A percentile compares a stretch with the other conserved stretches of the same genome.
Conservation (phyloP, 805 yeast species). For the Schwanniomyces yamadae region DNA sequence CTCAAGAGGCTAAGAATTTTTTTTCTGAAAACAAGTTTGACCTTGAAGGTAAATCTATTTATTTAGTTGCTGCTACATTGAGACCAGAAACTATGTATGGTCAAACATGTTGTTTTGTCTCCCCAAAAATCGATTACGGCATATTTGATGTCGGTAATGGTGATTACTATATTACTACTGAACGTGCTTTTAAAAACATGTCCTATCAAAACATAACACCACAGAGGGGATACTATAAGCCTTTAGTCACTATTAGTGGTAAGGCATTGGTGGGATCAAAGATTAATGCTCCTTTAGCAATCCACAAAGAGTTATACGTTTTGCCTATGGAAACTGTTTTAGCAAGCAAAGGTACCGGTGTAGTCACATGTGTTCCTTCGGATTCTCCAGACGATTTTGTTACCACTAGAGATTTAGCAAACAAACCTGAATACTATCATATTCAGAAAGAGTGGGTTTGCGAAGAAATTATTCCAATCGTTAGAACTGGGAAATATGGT, state of each 20-base stretch:
- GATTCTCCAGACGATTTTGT: constrained; percentile 97
- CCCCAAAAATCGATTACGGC: constrained; percentile 92
- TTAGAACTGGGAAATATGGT: constrained; percentile 84
- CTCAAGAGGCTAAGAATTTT: constrained; percentile 53
- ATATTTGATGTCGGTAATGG: constrained; percentile 79
- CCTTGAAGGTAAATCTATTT: constrained; percentile 59
- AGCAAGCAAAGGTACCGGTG: constrained; percentile 97
- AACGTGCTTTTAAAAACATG: constrained; percentile 97
- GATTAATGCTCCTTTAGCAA: constrained; percentile 81
- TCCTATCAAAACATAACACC: constrained; percentile 92
- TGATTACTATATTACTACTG: constrained; percentile 80
- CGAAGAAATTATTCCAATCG: constrained; percentile 68
- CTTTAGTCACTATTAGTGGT: constrained; percentile 66
- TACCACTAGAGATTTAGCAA: constrained; percentile 77
- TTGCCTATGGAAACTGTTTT: constrained; percentile 97
- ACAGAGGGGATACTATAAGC: constrained; percentile 69
- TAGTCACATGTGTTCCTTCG: constrained; percentile 98
- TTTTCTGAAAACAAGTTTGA: constrained; percentile 51
- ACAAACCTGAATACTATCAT: constrained; percentile 88
- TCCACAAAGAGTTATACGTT: constrained; percentile 67
- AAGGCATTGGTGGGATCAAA: constrained; percentile 77
- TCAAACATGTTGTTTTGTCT: constrained; percentile 96
- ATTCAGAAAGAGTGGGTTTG: constrained; percentile 86
- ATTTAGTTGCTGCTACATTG: constrained; percentile 91
- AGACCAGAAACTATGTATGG: constrained; percentile 99